A percentile compares a stretch with the other conserved stretches of the same genome.
phyloP scores from a whole-genome alignment of 208 protist genomes.

The Kentomonas sorsogonicus region DNA sequence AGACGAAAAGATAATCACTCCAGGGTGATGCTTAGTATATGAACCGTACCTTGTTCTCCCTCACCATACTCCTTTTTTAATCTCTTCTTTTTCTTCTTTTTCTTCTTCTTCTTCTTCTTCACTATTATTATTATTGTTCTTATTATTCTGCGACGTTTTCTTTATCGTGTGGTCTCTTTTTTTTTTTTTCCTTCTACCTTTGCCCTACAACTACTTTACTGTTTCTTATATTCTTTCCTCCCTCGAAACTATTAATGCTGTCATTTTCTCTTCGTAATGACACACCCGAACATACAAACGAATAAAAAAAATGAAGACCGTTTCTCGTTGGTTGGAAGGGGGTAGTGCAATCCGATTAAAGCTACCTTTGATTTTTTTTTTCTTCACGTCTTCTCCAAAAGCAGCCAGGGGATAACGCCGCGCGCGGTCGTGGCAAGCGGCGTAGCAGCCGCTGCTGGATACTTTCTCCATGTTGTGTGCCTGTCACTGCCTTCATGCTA shows the following conservation, averaged over 20 bases:
- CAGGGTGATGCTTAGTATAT: too few relatives aligned
- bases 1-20: too few relatives aligned
- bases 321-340: too few relatives aligned
- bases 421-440: too few relatives aligned
- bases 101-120: neutral
- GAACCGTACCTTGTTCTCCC: neutral
- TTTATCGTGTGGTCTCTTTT: neutral
- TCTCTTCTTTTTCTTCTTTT: conserved; percentile 1
- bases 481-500: too few relatives aligned
- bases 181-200: neutral
- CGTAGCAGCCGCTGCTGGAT: too few relatives aligned
- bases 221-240: conserved; percentile 9
- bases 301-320: too few relatives aligned
- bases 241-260: neutral
- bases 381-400: neutral
- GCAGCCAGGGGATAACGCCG: too few relatives aligned
- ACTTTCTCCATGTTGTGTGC: too few relatives aligned
- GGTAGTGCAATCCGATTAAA: too few relatives aligned
- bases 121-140: neutral
- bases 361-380: conserved; percentile 6
- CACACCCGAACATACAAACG: too few relatives aligned
- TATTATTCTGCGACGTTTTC: neutral
- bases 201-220: neutral
- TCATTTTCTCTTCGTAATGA: conserved; percentile 9
- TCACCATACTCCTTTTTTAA: neutral